Conservation (phyloP, 345 rosid species). For the Trapa incisa region DNA sequence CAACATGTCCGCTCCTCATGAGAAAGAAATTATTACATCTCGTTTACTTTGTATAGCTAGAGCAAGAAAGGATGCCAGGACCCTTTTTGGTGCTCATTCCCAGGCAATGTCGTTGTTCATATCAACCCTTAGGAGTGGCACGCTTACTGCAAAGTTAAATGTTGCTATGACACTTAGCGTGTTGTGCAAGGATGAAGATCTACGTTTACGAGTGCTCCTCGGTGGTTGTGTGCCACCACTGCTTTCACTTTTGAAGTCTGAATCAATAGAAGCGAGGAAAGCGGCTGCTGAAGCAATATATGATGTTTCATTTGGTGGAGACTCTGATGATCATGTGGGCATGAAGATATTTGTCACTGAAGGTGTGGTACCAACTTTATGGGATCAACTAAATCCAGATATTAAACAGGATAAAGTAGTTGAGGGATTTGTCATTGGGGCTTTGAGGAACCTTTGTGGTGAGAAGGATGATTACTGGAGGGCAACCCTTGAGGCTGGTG, state of each 20-base stretch:
- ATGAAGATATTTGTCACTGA: slow-evolving; percentile 77
- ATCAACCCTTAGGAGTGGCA: slow-evolving; percentile 67
- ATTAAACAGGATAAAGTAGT: slow-evolving; percentile 60
- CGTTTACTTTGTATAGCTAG: slow-evolving; percentile 56
- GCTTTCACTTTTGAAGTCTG: slow-evolving; percentile 67
- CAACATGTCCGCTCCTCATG: slow-evolving; percentile 47
- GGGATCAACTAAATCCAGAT: slow-evolving; percentile 58
- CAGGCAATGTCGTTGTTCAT: slow-evolving; percentile 85
- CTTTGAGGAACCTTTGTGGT: slow-evolving; percentile 77
- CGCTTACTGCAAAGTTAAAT: slow-evolving; percentile 52
- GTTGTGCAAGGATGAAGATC: slow-evolving; percentile 64
- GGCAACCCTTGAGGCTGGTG: slow-evolving; percentile 59
- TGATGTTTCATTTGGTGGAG: slow-evolving; percentile 73
- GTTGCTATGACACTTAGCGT: slow-evolving; percentile 52
- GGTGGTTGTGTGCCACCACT: slow-evolving; percentile 92
- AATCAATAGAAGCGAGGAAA: slow-evolving; percentile 53
- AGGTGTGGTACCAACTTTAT: slow-evolving; percentile 67
- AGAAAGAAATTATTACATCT: slow-evolving; percentile 67
- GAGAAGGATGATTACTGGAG: slow-evolving; percentile 67
- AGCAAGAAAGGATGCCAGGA: slow-evolving; percentile 62
- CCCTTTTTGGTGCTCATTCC: slow-evolving; percentile 51
- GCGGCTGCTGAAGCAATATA: slow-evolving; percentile 73
- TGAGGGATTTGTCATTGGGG: slow-evolving; percentile 74
- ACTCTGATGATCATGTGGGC: slow-evolving; percentile 72
- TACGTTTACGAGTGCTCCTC: slow-evolving; percentile 66